Conservation (phyloP, 2,329 filamentous ascomycete species). For the Pseudogymnoascus sp. region DNA sequence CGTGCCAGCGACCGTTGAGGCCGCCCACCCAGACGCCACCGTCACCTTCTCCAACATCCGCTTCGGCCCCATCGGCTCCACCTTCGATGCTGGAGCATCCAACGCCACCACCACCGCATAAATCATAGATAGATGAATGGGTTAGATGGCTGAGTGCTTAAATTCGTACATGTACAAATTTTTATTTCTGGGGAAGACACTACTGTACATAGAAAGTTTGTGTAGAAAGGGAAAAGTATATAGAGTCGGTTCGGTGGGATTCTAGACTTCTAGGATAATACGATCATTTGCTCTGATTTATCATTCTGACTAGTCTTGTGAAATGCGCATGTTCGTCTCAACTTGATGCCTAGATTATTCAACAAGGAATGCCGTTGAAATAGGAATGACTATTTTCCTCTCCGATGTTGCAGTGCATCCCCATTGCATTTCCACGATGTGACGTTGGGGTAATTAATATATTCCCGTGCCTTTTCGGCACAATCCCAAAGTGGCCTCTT, state of each 20-base stretch:
- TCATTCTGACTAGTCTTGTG: background rate
- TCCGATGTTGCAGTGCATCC: slow-evolving; percentile 2
- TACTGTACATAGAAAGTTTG: background rate
- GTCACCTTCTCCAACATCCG: slow-evolving; percentile 23
- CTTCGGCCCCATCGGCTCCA: slow-evolving; percentile 9
- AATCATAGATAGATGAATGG: background rate
- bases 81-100: background rate
- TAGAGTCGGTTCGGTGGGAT: background rate
- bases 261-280: slow-evolving; percentile 1
- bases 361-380: background rate
- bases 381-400: slow-evolving; percentile 1
- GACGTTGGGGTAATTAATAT: background rate
- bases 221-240: background rate
- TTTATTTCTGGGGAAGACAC: slow-evolving; percentile 3
- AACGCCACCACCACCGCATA: background rate
- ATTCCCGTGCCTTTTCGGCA: background rate
- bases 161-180: slow-evolving; percentile 7
- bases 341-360: background rate
- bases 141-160: background rate
- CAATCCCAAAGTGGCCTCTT: background rate
- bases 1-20: slow-evolving; percentile 39
- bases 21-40: slow-evolving; percentile 34
- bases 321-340: background rate
- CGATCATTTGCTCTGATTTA: background rate
- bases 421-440: background rate